These are phyloP conservation scores for Baeospora myosura DNA, from an alignment of 1,284 basidiomycete species.

Conservation along the genomic window DNA sequence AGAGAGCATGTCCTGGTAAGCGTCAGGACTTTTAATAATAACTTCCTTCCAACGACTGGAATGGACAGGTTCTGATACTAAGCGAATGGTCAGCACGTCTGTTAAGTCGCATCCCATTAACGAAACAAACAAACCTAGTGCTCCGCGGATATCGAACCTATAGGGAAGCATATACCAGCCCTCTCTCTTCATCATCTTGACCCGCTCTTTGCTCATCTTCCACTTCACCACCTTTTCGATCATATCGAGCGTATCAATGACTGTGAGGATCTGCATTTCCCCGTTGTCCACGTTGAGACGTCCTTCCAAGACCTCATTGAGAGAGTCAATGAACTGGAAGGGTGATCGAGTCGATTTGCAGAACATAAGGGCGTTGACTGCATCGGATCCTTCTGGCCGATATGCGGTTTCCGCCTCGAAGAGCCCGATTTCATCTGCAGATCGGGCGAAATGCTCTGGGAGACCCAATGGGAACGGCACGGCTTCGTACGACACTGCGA, in stretches of 20 bases:
- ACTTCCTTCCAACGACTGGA: no score
- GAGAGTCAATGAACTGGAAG: not conserved
- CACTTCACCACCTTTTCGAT: slow-evolving; percentile 1
- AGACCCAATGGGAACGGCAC: slow-evolving; percentile 25
- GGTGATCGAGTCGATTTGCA: not conserved
- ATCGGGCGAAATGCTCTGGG: slow-evolving; percentile 16
- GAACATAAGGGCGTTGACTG: not conserved
- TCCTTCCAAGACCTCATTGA: slow-evolving; percentile 7
- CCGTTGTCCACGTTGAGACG: not conserved
- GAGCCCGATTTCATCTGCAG: slow-evolving; percentile 21
- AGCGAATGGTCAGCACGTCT: no score
- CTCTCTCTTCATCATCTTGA: slow-evolving; percentile 3
- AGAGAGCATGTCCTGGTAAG: no score
- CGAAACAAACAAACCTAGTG: no score
- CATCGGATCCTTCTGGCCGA: not conserved
- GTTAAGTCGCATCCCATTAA: no score
- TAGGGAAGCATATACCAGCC: slow-evolving; percentile 2
- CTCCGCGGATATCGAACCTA: slow-evolving; percentile 2
- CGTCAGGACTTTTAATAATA: no score
- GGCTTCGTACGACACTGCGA: slow-evolving; percentile 20
- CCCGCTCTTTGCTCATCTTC: slow-evolving; percentile 6
- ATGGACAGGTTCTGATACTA: no score
- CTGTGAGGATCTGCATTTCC: slow-evolving; percentile 5
- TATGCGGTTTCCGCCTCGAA: slow-evolving; percentile 19
- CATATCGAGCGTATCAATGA: slow-evolving; percentile 2